These are phyloP conservation scores for Cubamyces lactineus DNA, from an alignment of 768 basidiomycete species.

Conservation along the genomic window DNA sequence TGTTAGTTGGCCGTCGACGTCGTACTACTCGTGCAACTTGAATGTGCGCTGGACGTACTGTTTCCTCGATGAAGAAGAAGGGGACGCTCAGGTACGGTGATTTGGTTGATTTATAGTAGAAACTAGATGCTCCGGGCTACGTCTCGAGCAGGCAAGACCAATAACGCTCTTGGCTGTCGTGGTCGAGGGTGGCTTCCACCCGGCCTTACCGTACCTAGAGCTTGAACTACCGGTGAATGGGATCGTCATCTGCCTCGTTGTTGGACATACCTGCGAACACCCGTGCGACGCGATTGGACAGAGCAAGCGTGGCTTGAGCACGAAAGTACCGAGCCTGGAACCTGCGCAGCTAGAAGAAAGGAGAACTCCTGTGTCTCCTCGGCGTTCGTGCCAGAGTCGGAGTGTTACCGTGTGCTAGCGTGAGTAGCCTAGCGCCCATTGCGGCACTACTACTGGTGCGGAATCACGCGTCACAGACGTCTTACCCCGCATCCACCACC, in stretches of 20 bases:
- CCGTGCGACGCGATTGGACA: slow-evolving; percentile 7
- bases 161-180: not conserved
- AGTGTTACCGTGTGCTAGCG: not conserved
- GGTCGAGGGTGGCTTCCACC: not conserved
- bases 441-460: not conserved
- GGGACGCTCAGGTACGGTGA: slow-evolving; percentile 5
- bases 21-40: too few species aligned
- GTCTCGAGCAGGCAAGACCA: slow-evolving; percentile 9
- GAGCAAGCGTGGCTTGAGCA: not conserved
- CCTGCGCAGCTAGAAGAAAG: slow-evolving; percentile 4
- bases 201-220: slow-evolving; percentile 6
- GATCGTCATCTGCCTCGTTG: not conserved
- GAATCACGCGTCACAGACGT: slow-evolving; percentile 11
- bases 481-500: not conserved
- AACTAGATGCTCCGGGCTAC: not conserved
- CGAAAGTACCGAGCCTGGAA: not conserved
- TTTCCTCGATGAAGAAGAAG: slow-evolving; percentile 1
- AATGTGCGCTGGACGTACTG: slow-evolving; percentile 8
- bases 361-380: not conserved
- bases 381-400: not conserved
- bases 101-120: slow-evolving; percentile 5
- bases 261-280: slow-evolving; percentile 1
- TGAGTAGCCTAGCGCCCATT: not conserved
- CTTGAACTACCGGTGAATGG: slow-evolving; percentile 10
- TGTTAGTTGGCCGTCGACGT: not conserved